Conservation (phyloP, 1,284 basidiomycete species). For the Coniophora puteana region DNA sequence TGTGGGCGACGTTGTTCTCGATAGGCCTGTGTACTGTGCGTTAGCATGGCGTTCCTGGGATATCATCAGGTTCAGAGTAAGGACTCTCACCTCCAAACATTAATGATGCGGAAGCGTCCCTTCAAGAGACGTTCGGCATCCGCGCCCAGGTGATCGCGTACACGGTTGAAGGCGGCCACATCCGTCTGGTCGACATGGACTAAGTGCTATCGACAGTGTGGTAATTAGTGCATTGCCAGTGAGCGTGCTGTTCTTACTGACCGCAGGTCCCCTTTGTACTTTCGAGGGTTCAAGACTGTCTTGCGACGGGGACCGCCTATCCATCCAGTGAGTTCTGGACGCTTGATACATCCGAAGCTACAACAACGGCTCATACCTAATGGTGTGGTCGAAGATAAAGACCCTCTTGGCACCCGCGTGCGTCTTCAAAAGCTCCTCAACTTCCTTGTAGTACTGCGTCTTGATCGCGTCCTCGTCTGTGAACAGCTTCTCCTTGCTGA, state of each 20-base stretch:
- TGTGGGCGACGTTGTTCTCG: slow-evolving; percentile 42
- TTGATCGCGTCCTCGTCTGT: slow-evolving; percentile 36
- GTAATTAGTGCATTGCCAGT: no score
- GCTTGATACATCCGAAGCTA: no score
- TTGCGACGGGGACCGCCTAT: no score
- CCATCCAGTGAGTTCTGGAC: no score
- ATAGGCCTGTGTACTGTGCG: slow-evolving; percentile 51
- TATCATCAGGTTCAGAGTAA: no score
- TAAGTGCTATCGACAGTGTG: no score
- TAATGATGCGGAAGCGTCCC: slow-evolving; percentile 52
- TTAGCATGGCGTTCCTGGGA: no score
- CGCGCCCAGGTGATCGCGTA: slow-evolving; percentile 44
- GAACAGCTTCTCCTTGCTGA: slow-evolving; percentile 38
- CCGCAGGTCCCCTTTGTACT: no score
- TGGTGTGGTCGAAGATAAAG: slow-evolving; percentile 44
- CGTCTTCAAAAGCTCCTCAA: slow-evolving; percentile 40
- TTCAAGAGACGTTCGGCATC: slow-evolving; percentile 43
- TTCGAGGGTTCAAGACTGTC: no score
- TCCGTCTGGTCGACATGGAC: slow-evolving; percentile 62
- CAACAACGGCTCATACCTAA: slow-evolving; percentile 34
- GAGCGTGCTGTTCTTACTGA: no score
- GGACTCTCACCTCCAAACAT: slow-evolving; percentile 47
- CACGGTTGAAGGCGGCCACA: slow-evolving; percentile 43
- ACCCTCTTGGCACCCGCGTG: slow-evolving; percentile 37
- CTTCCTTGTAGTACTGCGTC: slow-evolving; percentile 37